Conservation (phyloP, 495 filamentous ascomycete species). For the Trichocladium uniseriatum region DNA sequence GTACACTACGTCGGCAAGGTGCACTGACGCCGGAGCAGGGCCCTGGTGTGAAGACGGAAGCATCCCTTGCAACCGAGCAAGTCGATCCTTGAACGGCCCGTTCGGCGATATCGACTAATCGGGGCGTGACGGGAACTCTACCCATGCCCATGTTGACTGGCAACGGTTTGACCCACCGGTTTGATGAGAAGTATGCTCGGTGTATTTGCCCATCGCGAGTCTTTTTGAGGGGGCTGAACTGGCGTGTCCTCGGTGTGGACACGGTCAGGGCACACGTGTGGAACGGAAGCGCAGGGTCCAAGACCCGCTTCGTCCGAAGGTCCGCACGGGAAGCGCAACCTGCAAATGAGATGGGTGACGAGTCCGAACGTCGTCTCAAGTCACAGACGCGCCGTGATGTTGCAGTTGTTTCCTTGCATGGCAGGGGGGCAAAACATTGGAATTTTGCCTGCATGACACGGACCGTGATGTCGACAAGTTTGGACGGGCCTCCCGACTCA, state of each 20-base stretch:
- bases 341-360: background rate
- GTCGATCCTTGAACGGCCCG: conserved; percentile 1
- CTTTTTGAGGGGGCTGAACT: background rate
- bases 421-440: background rate
- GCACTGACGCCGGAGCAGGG: background rate
- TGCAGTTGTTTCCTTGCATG: background rate
- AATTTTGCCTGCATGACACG: background rate
- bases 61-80: background rate
- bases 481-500: no score
- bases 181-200: background rate
- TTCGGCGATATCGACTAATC: conserved; percentile 5
- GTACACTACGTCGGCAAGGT: background rate
- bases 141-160: background rate
- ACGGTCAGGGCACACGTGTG: background rate
- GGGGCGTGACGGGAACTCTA: background rate
- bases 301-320: background rate
- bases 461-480: background rate
- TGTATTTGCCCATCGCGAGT: no score
- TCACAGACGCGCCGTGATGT: background rate
- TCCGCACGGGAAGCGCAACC: background rate
- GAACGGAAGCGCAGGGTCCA: background rate
- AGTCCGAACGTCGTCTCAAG: conserved; percentile 1
- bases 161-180: background rate
- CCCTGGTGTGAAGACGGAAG: background rate
- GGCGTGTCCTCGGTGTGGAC: background rate